These are phyloP conservation scores for Kregervanrija delftensis DNA, from an alignment of 805 yeast genomes.

Conservation along the genomic window DNA sequence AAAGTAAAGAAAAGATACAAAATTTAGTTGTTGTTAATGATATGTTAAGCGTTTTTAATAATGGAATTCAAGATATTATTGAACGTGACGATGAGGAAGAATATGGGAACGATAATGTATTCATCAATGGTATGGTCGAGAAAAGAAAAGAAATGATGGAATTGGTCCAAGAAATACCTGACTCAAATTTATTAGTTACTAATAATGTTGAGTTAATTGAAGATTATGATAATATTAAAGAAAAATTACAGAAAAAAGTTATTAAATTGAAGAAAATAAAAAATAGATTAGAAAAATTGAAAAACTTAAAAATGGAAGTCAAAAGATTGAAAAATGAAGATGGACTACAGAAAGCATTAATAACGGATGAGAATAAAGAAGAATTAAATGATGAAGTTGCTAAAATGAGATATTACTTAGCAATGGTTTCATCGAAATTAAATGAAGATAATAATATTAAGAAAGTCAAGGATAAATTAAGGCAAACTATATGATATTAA, in stretches of 20 bases:
- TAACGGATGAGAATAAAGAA: conserved; percentile 8
- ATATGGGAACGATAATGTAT: background rate
- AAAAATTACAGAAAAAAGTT: conserved; percentile 12
- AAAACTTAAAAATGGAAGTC: conserved; percentile 4
- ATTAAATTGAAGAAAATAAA: conserved; percentile 9
- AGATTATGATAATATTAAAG: conserved; percentile 17
- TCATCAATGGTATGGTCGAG: background rate
- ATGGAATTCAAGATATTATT: conserved; percentile 18
- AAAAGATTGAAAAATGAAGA: conserved; percentile 7
- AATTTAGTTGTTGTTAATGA: conserved; percentile 22
- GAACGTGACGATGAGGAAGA: conserved; percentile 6
- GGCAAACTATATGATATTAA: background rate
- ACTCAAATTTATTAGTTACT: conserved; percentile 14
- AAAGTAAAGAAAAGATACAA: conserved; percentile 9
- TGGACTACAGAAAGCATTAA: background rate
- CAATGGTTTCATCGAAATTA: background rate
- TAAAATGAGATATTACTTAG: conserved; percentile 9
- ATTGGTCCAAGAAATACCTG: conserved; percentile 26
- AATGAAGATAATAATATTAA: background rate
- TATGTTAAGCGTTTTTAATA: conserved; percentile 19
- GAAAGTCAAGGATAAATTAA: background rate
- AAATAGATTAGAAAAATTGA: conserved; percentile 15
- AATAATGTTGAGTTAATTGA: conserved; percentile 17
- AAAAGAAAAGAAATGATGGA: conserved; percentile 14
- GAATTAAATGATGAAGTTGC: conserved; percentile 17